Conservation (phyloP, 495 filamentous ascomycete species). For the Pseudoneurospora amorphoporcata region DNA sequence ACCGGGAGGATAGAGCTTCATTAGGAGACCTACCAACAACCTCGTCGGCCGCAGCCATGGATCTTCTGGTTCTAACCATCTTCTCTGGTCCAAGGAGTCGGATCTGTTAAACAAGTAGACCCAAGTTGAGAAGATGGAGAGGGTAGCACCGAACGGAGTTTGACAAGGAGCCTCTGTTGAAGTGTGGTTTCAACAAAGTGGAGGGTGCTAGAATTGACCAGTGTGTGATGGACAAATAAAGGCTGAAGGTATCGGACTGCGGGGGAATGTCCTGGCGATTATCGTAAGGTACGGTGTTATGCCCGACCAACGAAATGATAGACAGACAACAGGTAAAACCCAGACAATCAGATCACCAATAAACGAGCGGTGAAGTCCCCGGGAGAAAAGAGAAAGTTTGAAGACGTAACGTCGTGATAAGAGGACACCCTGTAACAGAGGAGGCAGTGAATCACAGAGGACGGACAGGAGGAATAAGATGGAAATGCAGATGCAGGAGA, state of each 20-base stretch:
- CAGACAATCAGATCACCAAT: not conserved
- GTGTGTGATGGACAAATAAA: not conserved
- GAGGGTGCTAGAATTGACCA: not conserved
- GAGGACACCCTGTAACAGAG: not conserved
- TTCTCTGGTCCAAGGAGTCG: not conserved
- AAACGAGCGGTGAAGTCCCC: not conserved
- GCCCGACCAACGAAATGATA: not conserved
- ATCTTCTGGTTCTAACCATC: slow-evolving; percentile 18
- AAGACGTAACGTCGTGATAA: not conserved
- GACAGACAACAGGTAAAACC: not conserved
- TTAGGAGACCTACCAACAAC: slow-evolving; percentile 11
- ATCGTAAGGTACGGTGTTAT: not conserved
- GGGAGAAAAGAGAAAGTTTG: not conserved
- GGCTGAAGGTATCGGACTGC: not conserved
- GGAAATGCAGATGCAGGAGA: not conserved
- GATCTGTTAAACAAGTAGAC: not conserved
- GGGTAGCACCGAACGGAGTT: not conserved
- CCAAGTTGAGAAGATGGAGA: not conserved
- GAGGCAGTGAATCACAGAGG: not conserved
- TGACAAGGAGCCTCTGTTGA: not conserved
- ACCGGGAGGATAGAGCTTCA: not conserved
- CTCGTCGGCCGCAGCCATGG: slow-evolving; percentile 10
- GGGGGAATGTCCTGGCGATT: not conserved
- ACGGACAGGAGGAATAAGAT: not conserved
- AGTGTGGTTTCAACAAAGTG: not conserved